These are phyloP conservation scores for Rhodotorula glutinis DNA, from an alignment of 1,284 basidiomycete genomes.

Conservation along the genomic window DNA sequence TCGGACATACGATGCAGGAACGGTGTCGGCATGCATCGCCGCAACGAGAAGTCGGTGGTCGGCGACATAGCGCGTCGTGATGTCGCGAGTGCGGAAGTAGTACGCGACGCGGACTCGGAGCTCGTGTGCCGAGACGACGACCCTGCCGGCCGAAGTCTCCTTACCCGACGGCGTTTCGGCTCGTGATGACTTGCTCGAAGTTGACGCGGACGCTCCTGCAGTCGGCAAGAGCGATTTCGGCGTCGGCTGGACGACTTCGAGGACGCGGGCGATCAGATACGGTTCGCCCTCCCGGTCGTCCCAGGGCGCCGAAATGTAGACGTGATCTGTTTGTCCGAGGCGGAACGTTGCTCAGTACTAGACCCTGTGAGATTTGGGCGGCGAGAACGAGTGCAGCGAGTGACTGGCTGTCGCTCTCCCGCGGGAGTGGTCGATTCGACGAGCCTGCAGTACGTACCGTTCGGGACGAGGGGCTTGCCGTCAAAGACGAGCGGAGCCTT, in stretches of 20 bases:
- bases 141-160: neutral
- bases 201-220: neutral
- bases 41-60: constrained; percentile 42
- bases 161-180: neutral
- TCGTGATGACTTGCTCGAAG: neutral
- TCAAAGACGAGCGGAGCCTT: constrained; percentile 17
- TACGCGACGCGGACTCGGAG: constrained; percentile 39
- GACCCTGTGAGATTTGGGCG: neutral
- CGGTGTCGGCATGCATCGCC: constrained; percentile 40
- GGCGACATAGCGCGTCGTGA: constrained; percentile 40
- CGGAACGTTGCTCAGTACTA: no score
- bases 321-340: constrained; percentile 33
- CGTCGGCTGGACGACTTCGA: constrained; percentile 34
- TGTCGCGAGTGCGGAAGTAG: constrained; percentile 44
- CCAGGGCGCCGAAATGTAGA: constrained; percentile 42
- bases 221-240: neutral
- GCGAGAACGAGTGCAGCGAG: neutral
- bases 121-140: constrained; percentile 3
- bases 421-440: neutral
- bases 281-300: constrained; percentile 41
- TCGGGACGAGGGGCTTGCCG: constrained; percentile 12
- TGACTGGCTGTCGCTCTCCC: neutral
- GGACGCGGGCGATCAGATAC: constrained; percentile 39
- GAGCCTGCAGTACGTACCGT: constrained; percentile 13
- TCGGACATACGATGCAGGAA: constrained; percentile 37